Evolutionary conservation across 306 rosid species (phyloP).

Genomic region (Mimosa pudica): DNA sequence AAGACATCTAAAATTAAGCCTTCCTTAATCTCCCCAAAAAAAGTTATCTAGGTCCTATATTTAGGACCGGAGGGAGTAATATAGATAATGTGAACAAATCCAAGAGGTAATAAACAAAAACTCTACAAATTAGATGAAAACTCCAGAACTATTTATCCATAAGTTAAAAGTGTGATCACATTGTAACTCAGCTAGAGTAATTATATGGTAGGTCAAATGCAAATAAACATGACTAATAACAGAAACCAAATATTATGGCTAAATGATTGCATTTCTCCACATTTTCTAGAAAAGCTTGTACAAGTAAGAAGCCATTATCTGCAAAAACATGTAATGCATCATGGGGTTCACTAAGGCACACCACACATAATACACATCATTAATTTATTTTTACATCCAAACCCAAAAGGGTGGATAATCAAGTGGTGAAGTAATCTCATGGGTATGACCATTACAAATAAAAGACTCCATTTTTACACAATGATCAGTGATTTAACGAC

Average conservation of each 20-base stretch:
- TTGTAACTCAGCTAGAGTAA: neutral
- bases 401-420: neutral
- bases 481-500: conserved; percentile 7
- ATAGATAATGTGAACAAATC: conserved; percentile 19
- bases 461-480: neutral
- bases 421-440: neutral
- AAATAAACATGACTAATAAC: neutral
- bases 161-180: neutral
- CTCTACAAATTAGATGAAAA: neutral
- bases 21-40: too few species aligned
- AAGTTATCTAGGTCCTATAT: too few species aligned
- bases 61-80: too few species aligned
- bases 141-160: neutral
- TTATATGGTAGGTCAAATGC: too few species aligned
- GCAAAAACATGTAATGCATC: conserved; percentile 10
- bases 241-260: neutral
- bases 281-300: neutral
- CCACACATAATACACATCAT: neutral
- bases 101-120: neutral
- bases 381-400: neutral
- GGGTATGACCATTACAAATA: neutral
- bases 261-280: neutral
- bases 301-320: neutral
- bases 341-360: conserved; percentile 20
- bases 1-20: too few species aligned